phyloP scores from a whole-genome alignment of 2,329 filamentous ascomycete species.

The Verticillium nonalfalfae region DNA sequence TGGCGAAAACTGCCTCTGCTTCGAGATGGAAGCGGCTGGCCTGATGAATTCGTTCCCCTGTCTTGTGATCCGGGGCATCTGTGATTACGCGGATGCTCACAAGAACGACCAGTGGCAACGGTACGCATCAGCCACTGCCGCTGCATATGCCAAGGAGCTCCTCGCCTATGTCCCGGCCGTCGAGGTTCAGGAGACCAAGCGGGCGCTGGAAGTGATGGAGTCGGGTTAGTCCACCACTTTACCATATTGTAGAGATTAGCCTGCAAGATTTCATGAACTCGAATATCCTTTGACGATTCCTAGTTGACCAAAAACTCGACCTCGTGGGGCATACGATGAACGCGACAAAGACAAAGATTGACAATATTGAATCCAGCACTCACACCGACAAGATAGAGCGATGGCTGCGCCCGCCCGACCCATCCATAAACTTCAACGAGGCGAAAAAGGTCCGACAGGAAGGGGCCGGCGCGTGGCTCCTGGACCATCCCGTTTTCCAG shows the following conservation, averaged over 20 bases:
- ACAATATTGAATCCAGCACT: too few species aligned
- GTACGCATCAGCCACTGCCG: slow-evolving; percentile 15
- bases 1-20: slow-evolving; percentile 9
- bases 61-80: slow-evolving; percentile 20
- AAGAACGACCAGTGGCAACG: slow-evolving; percentile 18
- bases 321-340: neutral
- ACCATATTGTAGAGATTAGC: too few species aligned
- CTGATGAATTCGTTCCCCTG: slow-evolving; percentile 13
- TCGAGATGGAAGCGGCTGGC: slow-evolving; percentile 17
- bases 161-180: neutral
- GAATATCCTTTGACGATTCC: neutral
- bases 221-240: neutral
- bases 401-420: slow-evolving; percentile 11
- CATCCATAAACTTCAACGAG: slow-evolving; percentile 3
- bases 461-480: slow-evolving; percentile 10
- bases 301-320: neutral
- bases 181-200: neutral
- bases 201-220: neutral
- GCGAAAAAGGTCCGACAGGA: slow-evolving; percentile 7
- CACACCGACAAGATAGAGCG: neutral
- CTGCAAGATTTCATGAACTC: too few species aligned
- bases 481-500: slow-evolving; percentile 3
- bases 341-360: neutral
- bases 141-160: slow-evolving; percentile 14
- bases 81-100: slow-evolving; percentile 22